phyloP scores from a whole-genome alignment of 805 yeast genomes.

The Candida sakaeoensis region DNA sequence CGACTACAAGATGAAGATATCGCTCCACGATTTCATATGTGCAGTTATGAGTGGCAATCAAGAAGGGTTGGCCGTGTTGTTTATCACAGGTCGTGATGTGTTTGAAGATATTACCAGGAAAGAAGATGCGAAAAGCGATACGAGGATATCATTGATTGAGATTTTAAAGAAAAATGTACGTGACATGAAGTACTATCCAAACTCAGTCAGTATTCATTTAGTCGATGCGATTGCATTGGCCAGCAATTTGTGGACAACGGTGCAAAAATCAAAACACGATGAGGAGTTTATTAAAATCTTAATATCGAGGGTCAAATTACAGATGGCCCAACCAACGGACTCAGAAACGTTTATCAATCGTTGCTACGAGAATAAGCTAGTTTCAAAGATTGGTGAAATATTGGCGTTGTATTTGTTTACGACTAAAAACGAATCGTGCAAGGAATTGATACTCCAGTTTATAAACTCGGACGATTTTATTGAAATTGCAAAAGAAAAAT shows the following conservation, averaged over 20 bases:
- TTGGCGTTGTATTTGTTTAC: constrained; percentile 69
- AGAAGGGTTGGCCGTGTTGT: constrained; percentile 70
- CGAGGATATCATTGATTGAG: constrained; percentile 43
- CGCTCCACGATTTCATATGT: constrained; percentile 61
- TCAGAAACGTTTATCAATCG: constrained; percentile 26
- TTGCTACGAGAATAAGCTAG: constrained; percentile 54
- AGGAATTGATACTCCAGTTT: constrained; percentile 38
- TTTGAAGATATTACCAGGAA: constrained; percentile 32
- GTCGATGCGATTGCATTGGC: constrained; percentile 73
- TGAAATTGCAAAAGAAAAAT: constrained; percentile 24
- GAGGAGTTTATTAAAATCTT: constrained; percentile 42
- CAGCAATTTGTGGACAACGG: constrained; percentile 72
- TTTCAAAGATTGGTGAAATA: constrained; percentile 70
- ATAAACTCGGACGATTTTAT: constrained; percentile 38
- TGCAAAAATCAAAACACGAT: constrained; percentile 51
- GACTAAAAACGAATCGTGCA: constrained; percentile 41
- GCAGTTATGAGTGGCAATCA: constrained; percentile 69
- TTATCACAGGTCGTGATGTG: constrained; percentile 59
- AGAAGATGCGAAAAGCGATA: constrained; percentile 9
- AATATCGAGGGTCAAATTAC: constrained; percentile 25
- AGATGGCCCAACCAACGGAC: constrained; percentile 14
- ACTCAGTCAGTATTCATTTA: constrained; percentile 60
- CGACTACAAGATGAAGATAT: constrained; percentile 48
- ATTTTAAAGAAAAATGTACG: constrained; percentile 54
- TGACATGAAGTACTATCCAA: constrained; percentile 52